These are phyloP conservation scores for Neopestalotiopsis sp. DNA, from an alignment of 2,329 filamentous ascomycete genomes.

Conservation along the genomic window DNA sequence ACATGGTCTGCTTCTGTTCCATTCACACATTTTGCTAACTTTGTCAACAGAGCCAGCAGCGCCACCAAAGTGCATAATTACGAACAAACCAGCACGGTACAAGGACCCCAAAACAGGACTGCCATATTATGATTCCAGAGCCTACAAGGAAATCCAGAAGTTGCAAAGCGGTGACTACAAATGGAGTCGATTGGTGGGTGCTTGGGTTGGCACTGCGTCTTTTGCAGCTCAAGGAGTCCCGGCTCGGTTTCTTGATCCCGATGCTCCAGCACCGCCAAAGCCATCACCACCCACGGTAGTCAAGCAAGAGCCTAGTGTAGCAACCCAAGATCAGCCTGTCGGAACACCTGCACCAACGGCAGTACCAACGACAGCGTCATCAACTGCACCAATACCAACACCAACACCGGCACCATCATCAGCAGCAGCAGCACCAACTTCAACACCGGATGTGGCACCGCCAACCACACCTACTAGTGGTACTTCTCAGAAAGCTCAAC, in stretches of 20 bases:
- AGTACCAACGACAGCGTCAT: background rate
- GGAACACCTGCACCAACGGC: background rate
- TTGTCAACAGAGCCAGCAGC: conserved; percentile 51
- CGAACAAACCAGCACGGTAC: conserved; percentile 79
- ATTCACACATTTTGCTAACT: conserved; percentile 22
- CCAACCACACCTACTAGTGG: background rate
- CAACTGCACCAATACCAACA: background rate
- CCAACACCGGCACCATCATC: background rate
- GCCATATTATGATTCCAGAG: conserved; percentile 77
- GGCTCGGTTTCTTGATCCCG: conserved; percentile 67
- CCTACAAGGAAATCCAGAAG: conserved; percentile 82
- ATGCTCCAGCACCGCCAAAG: conserved; percentile 34
- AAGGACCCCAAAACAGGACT: conserved; percentile 85
- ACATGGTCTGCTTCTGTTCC: background rate
- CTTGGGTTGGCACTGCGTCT: conserved; percentile 76
- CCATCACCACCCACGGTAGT: conserved; percentile 17
- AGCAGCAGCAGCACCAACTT: background rate
- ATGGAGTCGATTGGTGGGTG: conserved; percentile 82
- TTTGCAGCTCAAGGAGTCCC: conserved; percentile 78
- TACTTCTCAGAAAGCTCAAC: background rate
- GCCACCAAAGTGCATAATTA: conserved; percentile 76
- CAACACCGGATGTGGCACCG: background rate
- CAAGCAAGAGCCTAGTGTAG: conserved; percentile 15
- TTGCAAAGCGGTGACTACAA: conserved; percentile 75
- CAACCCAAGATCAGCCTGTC: conserved; percentile 6